phyloP scores from a whole-genome alignment of 139 green algal species.

The Picochlorum sp. region DNA sequence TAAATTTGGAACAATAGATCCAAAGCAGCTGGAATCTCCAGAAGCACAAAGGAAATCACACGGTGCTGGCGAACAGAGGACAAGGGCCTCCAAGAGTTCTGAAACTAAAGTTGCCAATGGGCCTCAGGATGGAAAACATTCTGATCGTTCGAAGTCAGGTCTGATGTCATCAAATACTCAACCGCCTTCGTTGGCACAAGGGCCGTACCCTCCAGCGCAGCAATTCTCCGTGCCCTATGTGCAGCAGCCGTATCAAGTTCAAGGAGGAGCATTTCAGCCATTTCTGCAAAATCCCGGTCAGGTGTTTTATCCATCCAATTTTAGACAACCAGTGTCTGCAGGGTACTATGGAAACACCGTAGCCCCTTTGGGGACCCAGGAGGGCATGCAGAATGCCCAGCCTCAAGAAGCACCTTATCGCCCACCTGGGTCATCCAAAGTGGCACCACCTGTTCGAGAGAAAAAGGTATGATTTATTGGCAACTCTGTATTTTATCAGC shows the following conservation, averaged over 20 bases:
- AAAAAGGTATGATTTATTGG: constrained; percentile 3
- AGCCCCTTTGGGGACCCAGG: too few relatives aligned
- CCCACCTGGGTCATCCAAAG: not conserved
- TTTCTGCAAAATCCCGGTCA: too few relatives aligned
- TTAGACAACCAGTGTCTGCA: not conserved
- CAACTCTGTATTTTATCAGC: too few relatives aligned
- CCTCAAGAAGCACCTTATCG: too few relatives aligned
- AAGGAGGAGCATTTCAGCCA: not conserved
- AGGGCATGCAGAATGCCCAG: too few relatives aligned
- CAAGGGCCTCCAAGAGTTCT: too few relatives aligned
- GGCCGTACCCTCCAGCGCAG: not conserved
- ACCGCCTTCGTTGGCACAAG: not conserved
- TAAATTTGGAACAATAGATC: constrained; percentile 1
- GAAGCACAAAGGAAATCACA: too few relatives aligned
- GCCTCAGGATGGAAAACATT: too few relatives aligned
- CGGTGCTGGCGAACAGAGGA: too few relatives aligned
- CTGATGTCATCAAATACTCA: not conserved
- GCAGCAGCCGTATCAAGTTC: not conserved
- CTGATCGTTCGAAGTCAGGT: not conserved
- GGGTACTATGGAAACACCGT: too few relatives aligned
- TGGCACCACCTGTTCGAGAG: not conserved
- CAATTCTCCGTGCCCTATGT: not conserved
- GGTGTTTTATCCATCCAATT: not conserved
- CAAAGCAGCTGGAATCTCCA: not conserved
- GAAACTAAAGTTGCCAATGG: too few relatives aligned